Base-by-base conservation (phyloP, 1,284 basidiomycete species). In the Anthracocystis panici-leucophaei region DNA sequence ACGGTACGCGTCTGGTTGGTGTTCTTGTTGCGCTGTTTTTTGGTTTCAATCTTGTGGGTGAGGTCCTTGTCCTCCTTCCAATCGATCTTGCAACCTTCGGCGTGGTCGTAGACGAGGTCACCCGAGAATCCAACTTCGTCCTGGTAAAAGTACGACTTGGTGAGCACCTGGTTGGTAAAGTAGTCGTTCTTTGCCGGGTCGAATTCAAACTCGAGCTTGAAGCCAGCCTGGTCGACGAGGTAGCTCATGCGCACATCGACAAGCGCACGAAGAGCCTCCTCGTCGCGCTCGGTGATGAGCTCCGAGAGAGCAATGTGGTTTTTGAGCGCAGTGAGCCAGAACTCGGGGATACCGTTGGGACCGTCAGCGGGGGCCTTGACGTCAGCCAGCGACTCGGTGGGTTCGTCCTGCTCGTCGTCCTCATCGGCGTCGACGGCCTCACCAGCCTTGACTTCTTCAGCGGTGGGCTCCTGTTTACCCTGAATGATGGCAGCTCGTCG, bases 21-120 rank as follows among this genome's bases (percentile, higher is more conserved):
- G 80, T 85, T 84, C 79, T 98, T 99, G 89, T 98, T 98, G 82
- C 95, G 89, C 88, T 98, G 96, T 89, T 97, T 98, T 90, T 97
- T 97, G 86, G 97, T 95, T 88, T 98, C 96, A 81, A 94, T 92
- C 88, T 94, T 93, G 88, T 95, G 95, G 59, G 95, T 98, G 67
- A 98, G 88, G 87, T 99, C 94, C 88, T 96, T 96, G 82, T 97
- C 96, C 86, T 94, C 94, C 88, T 96, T 97, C 96, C 96, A 98
- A 85, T 92, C 91, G 87, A 99, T 95, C 84, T 91, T 90, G 64
- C 91, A 91, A 20, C 95, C 95, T 83, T 93, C 91, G 60, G 95
- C 94, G 77, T 91, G 91, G 88, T 97, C 94, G 87, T 96, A 98
- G 61, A 96, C 91, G 83, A 96, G 95, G 88, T 97, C 95, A 78